A percentile compares a stretch with the other conserved stretches of the same genome.
Evolutionary conservation across 257 asterid genomes (phyloP).

Genomic region (Anisodus acutangulus): DNA sequence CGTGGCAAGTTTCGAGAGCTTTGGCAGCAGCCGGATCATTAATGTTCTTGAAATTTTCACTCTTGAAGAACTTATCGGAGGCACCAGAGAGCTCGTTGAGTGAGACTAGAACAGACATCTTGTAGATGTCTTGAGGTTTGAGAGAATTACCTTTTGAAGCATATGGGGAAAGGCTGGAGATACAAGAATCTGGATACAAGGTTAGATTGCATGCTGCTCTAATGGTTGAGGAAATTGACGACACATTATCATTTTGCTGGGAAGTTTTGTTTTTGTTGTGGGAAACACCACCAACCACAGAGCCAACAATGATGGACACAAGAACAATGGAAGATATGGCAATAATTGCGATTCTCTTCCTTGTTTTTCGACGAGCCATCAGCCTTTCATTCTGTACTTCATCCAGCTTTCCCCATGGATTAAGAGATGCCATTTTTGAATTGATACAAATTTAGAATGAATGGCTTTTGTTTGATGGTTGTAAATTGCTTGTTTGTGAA

Average conservation of each 20-base stretch:
- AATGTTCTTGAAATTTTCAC: constrained; percentile 37
- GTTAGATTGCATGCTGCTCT: constrained; percentile 53
- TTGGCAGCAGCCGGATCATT: constrained; percentile 43
- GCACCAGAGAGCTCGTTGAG: constrained; percentile 54
- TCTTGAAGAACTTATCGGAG: constrained; percentile 40
- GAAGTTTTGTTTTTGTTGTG: constrained; percentile 38
- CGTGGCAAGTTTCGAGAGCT: constrained; percentile 56
- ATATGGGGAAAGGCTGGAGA: constrained; percentile 50
- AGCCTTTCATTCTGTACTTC: constrained; percentile 67
- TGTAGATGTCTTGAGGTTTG: constrained; percentile 52
- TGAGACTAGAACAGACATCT: constrained; percentile 56
- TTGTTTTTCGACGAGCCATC: constrained; percentile 53
- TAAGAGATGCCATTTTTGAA: constrained; percentile 47
- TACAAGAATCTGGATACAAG: constrained; percentile 61
- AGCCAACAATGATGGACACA: constrained; percentile 54
- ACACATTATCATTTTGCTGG: not conserved
- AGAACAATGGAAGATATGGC: constrained; percentile 57
- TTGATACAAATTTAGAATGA: not conserved
- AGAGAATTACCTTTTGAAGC: constrained; percentile 40
- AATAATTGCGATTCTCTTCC: constrained; percentile 57
- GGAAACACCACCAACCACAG: constrained; percentile 61
- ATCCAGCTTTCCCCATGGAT: constrained; percentile 58
- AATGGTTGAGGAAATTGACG: constrained; percentile 38
- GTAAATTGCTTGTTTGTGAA: not conserved
- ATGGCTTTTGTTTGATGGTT: not conserved